Conservation (phyloP, 2,329 filamentous ascomycete species). For the Botrytis cinerea region DNA sequence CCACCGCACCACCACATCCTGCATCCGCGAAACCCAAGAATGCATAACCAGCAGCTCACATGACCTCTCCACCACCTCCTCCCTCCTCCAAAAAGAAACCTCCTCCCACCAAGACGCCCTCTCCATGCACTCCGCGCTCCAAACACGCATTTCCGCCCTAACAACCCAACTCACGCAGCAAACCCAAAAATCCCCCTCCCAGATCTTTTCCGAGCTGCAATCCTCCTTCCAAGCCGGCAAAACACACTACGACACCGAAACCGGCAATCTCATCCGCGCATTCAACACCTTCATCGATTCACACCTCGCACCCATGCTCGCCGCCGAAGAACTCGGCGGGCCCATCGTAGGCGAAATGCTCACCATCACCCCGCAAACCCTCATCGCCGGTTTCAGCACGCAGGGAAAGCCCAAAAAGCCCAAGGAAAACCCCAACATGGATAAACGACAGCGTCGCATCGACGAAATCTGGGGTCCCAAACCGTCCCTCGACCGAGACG, state of each 20-base stretch:
- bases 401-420: constrained; percentile 58
- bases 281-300: constrained; percentile 72
- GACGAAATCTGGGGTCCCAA: constrained; percentile 60
- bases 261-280: constrained; percentile 59
- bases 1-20: constrained; percentile 64
- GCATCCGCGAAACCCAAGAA: constrained; percentile 63
- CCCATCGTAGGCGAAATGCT: constrained; percentile 77
- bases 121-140: constrained; percentile 54
- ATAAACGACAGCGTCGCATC: constrained; percentile 60
- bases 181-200: constrained; percentile 17
- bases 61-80: constrained; percentile 48
- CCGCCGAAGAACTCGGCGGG: constrained; percentile 80
- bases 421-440: constrained; percentile 47
- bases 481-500: constrained; percentile 40
- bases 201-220: not conserved
- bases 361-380: constrained; percentile 61
- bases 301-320: constrained; percentile 72
- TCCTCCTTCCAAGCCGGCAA: constrained; percentile 47
- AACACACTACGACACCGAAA: constrained; percentile 60
- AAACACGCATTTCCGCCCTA: constrained; percentile 60
- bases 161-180: constrained; percentile 38
- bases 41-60: constrained; percentile 53
- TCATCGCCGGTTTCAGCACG: constrained; percentile 60
- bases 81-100: constrained; percentile 53
- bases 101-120: constrained; percentile 56